These are phyloP conservation scores for Cryptococcus deneoformans DNA, from an alignment of 1,284 basidiomycete species.

Conservation along the genomic window DNA sequence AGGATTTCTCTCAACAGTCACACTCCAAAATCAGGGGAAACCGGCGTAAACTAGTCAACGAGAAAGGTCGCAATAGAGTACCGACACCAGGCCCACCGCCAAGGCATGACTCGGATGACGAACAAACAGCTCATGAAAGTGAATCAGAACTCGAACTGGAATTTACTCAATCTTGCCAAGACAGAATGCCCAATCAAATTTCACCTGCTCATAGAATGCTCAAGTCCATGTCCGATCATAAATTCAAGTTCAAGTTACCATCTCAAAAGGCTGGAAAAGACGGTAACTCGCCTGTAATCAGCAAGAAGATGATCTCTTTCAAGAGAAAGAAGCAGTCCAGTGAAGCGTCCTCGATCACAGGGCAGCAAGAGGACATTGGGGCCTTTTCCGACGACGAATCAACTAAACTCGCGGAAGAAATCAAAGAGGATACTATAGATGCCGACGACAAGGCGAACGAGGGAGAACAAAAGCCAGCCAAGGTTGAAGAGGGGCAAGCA, in stretches of 20 bases:
- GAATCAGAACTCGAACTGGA: background rate
- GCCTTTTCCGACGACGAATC: conserved; percentile 12
- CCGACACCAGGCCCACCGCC: background rate
- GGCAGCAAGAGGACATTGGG: background rate
- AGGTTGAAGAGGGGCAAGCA: background rate
- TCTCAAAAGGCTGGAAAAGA: no score
- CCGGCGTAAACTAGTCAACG: background rate
- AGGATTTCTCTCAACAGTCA: background rate
- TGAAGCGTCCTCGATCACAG: no score
- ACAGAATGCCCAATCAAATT: background rate
- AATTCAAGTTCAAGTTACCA: no score
- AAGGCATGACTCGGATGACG: background rate
- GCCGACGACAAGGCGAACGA: background rate
- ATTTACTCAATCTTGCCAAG: background rate
- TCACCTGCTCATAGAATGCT: background rate
- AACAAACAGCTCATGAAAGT: background rate
- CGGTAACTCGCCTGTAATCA: background rate
- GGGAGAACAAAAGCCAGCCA: background rate
- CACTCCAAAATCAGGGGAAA: background rate
- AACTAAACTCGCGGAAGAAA: conserved; percentile 2
- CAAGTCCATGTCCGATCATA: background rate
- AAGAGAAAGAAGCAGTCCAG: background rate
- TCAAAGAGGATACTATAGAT: background rate
- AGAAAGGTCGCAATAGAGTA: background rate
- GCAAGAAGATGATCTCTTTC: background rate